These are phyloP conservation scores for Talaromyces pinophilus DNA, from an alignment of 2,329 filamentous ascomycete species.

Conservation along the genomic window DNA sequence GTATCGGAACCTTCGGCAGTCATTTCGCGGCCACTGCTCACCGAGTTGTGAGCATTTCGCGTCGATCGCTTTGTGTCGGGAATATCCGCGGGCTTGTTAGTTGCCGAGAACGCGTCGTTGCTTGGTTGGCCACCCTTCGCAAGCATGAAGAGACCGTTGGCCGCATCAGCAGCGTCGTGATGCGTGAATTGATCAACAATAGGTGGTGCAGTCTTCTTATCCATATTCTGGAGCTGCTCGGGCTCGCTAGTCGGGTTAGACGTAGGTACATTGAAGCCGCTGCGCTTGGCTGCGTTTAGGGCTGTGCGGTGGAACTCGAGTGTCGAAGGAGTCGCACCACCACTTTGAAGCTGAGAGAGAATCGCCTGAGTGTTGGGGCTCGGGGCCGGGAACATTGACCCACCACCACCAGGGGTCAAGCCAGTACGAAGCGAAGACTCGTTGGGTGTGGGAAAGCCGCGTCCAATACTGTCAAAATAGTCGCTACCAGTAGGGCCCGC, in stretches of 20 bases:
- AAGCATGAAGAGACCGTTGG: constrained; percentile 89
- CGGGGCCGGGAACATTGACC: constrained; percentile 93
- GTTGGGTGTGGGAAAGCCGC: constrained; percentile 91
- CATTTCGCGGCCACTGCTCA: constrained; percentile 64
- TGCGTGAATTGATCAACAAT: constrained; percentile 72
- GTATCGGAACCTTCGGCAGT: constrained; percentile 73
- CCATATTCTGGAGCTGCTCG: constrained; percentile 28
- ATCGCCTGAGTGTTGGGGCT: constrained; percentile 84
- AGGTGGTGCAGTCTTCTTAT: constrained; percentile 48
- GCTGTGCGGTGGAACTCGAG: constrained; percentile 94
- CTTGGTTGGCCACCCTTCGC: constrained; percentile 65
- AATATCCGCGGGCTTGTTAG: constrained; percentile 42
- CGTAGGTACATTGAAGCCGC: constrained; percentile 49
- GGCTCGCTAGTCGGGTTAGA: constrained; percentile 44
- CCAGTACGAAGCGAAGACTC: constrained; percentile 91
- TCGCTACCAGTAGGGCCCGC: constrained; percentile 74
- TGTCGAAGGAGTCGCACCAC: constrained; percentile 83
- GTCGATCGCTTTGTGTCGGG: constrained; percentile 41
- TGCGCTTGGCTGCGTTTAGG: constrained; percentile 70
- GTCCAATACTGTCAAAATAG: constrained; percentile 84
- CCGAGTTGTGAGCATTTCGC: constrained; percentile 49
- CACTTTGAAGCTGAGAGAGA: constrained; percentile 75
- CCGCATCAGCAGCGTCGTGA: constrained; percentile 88
- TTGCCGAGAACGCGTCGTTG: constrained; percentile 56
- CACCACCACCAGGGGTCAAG: constrained; percentile 88